phyloP scores from a whole-genome alignment of 2,329 filamentous ascomycete species.

The Myriosclerotinia duriaeana region DNA sequence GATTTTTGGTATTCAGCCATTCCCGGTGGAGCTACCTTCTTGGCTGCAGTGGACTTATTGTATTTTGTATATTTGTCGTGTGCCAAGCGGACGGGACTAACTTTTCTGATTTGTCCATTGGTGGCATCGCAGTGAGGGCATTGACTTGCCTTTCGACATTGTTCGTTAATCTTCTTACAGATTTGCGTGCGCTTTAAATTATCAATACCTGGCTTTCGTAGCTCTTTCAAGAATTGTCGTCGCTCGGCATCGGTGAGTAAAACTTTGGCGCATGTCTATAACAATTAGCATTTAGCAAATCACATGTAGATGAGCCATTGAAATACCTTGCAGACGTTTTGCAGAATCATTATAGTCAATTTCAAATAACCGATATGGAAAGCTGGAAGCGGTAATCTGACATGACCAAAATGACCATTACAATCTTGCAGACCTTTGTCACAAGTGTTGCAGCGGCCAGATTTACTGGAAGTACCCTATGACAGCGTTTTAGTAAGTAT shows the following conservation, averaged over 20 bases:
- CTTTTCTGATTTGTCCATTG: constrained; percentile 91
- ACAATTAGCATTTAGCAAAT: constrained; percentile 26
- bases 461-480: constrained; percentile 81
- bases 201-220: constrained; percentile 80
- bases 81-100: constrained; percentile 86
- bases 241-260: constrained; percentile 79
- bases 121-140: constrained; percentile 79
- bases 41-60: constrained; percentile 83
- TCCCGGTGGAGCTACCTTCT: constrained; percentile 77
- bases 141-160: constrained; percentile 80
- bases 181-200: constrained; percentile 81
- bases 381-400: constrained; percentile 83
- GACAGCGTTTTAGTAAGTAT: background rate
- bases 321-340: constrained; percentile 84
- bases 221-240: constrained; percentile 72
- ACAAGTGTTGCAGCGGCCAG: constrained; percentile 77
- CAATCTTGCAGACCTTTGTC: constrained; percentile 78
- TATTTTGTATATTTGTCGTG: constrained; percentile 90
- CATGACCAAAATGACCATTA: constrained; percentile 93
- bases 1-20: constrained; percentile 85
- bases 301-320: constrained; percentile 15
- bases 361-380: constrained; percentile 97
- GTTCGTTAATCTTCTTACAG: constrained; percentile 82
- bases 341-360: constrained; percentile 86
- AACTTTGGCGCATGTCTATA: constrained; percentile 74